These are phyloP conservation scores for Eremochloa ophiuroides DNA, from an alignment of 176 grass and related monocot genomes.

Conservation along the genomic window DNA sequence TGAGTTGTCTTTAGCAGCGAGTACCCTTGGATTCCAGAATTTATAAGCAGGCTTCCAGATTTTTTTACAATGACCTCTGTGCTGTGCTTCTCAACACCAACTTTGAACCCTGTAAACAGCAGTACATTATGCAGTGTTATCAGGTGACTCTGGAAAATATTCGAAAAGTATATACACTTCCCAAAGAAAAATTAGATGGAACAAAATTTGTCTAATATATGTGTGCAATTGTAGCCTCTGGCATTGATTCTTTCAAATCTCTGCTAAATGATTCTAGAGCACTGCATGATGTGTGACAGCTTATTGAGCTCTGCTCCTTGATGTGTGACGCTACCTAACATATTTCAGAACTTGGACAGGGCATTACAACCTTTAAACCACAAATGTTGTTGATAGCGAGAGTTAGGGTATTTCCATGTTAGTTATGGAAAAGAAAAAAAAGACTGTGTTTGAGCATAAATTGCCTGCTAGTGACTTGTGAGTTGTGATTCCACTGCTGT, in stretches of 20 bases:
- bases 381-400: background rate
- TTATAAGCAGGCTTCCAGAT: slow-evolving; percentile 55
- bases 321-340: background rate
- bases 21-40: slow-evolving; percentile 78
- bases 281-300: background rate
- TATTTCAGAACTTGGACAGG: background rate
- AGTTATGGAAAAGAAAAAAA: background rate
- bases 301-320: background rate
- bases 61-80: slow-evolving; percentile 83
- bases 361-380: background rate
- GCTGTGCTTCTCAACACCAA: slow-evolving; percentile 66
- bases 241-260: slow-evolving; percentile 3
- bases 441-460: background rate
- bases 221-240: background rate
- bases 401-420: background rate
- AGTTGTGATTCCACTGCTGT: background rate
- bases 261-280: background rate
- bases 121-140: background rate
- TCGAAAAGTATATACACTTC: too few relatives aligned
- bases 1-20: slow-evolving; percentile 89
- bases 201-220: background rate
- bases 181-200: background rate
- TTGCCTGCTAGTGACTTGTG: background rate
- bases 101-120: slow-evolving; percentile 69
- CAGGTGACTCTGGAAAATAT: background rate